Conservation (phyloP, 441 rosid genomes). For the Mallotus repandus region DNA sequence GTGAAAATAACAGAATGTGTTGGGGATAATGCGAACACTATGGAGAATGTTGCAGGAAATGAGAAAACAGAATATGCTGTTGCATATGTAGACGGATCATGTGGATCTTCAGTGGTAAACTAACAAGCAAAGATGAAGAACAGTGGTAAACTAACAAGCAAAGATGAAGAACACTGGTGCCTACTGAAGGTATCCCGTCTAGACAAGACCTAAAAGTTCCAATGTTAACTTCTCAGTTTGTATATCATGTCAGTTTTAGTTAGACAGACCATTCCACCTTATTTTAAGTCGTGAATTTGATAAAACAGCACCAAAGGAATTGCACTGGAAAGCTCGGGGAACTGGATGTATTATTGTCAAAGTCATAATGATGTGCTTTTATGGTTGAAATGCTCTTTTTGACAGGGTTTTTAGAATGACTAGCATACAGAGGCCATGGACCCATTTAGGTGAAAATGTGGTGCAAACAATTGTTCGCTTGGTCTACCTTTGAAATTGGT, state of each 20-base stretch:
- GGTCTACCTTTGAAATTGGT: background rate
- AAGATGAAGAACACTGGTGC: background rate
- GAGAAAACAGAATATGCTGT: background rate
- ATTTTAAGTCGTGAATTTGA: background rate
- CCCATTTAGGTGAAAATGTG: background rate
- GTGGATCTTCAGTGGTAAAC: background rate
- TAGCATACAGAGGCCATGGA: background rate
- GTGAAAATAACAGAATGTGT: conserved; percentile 6
- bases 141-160: background rate
- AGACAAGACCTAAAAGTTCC: background rate
- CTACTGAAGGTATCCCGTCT: background rate
- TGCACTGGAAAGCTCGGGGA: no score
- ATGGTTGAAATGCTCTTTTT: background rate
- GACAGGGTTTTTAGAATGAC: background rate
- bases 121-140: no score
- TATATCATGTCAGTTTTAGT: background rate
- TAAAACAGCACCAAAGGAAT: background rate
- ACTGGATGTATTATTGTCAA: background rate
- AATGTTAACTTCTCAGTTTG: background rate
- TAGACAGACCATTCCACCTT: background rate
- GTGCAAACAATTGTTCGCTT: background rate
- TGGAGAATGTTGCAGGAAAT: background rate
- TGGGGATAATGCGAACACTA: conserved; percentile 6
- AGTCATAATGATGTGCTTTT: background rate
- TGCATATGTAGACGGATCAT: background rate